A percentile compares a stretch with the other conserved stretches of the same genome.
phyloP scores from a whole-genome alignment of 1,139 yeast species.

The Saccharomyces hybrid region DNA sequence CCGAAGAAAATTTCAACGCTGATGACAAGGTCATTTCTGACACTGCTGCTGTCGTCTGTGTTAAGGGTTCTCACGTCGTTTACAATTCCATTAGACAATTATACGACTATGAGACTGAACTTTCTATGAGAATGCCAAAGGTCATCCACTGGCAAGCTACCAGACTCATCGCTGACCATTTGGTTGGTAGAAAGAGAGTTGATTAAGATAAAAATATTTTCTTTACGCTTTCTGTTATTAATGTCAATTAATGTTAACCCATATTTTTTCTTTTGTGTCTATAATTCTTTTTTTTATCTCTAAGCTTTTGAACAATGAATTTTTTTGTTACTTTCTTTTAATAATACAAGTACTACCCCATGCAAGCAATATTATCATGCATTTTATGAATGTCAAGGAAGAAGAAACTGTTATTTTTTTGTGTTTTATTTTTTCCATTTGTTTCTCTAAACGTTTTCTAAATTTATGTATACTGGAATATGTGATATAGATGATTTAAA shows the following conservation, averaged over 20 bases:
- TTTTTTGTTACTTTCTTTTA: neutral
- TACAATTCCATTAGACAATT: conserved; percentile 68
- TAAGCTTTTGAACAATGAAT: conserved; percentile 2
- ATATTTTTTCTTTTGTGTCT: neutral
- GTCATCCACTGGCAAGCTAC: conserved; percentile 72
- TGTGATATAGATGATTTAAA: conserved; percentile 9
- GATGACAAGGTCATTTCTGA: conserved; percentile 35
- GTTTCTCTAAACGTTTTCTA: neutral
- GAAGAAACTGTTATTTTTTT: neutral
- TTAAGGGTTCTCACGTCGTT: conserved; percentile 66
- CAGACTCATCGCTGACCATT: conserved; percentile 72
- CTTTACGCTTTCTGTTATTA: neutral
- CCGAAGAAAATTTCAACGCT: conserved; percentile 30
- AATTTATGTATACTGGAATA: conserved; percentile 4
- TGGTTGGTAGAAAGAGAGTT: conserved; percentile 62
- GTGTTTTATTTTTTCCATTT: neutral
- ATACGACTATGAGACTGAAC: conserved; percentile 80
- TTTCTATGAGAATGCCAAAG: conserved; percentile 79
- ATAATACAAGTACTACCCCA: conserved; percentile 1
- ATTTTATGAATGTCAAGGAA: neutral
- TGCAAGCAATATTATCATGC: neutral
- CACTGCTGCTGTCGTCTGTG: conserved; percentile 84
- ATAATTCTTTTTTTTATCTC: conserved; percentile 3
- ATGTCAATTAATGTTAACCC: conserved; percentile 1
- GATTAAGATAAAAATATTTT: conserved; percentile 8